Percentiles rank a stretch among this genome's conserved stretches.
These are phyloP conservation scores for Eimeria maxima DNA, from an alignment of 169 alveolate genomes.

Conservation along the genomic window DNA sequence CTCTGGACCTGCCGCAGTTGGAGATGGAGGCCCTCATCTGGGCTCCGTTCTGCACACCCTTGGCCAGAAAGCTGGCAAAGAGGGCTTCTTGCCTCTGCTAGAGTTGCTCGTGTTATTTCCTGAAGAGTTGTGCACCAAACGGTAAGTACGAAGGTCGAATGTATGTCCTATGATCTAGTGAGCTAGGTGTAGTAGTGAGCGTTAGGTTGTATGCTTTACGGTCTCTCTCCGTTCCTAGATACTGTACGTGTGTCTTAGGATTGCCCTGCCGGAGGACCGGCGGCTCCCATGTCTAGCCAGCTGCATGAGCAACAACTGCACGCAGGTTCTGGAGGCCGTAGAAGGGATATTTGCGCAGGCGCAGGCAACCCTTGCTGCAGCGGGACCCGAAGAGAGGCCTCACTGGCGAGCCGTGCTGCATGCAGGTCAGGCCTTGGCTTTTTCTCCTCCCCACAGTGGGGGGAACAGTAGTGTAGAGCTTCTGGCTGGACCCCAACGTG, in stretches of 20 bases:
- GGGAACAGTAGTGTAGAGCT: neutral
- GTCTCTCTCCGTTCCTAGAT: neutral
- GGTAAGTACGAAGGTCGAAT: neutral
- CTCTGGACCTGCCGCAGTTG: neutral
- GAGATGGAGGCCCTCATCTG: slow-evolving; percentile 14
- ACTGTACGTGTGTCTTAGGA: slow-evolving; percentile 1
- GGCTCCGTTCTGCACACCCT: slow-evolving; percentile 32
- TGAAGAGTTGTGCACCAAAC: slow-evolving; percentile 51
- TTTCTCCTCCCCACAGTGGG: neutral
- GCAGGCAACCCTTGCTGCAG: slow-evolving; percentile 30
- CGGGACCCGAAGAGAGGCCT: slow-evolving; percentile 47
- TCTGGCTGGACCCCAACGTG: neutral
- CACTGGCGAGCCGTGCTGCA: slow-evolving; percentile 47
- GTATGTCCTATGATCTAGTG: neutral
- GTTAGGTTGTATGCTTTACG: neutral
- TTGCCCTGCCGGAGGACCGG: slow-evolving; percentile 58
- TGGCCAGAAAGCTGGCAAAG: slow-evolving; percentile 49
- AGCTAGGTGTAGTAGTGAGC: neutral
- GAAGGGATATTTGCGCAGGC: slow-evolving; percentile 45
- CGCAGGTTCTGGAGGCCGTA: slow-evolving; percentile 14
- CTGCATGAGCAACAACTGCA: slow-evolving; percentile 54
- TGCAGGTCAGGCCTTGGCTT: slow-evolving; percentile 8
- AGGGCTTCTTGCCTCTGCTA: slow-evolving; percentile 56
- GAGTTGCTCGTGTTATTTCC: slow-evolving; percentile 47
- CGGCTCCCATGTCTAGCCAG: slow-evolving; percentile 51